Conservation (phyloP, 1,139 yeast species). For the Debaryomycetaceae sp. region DNA sequence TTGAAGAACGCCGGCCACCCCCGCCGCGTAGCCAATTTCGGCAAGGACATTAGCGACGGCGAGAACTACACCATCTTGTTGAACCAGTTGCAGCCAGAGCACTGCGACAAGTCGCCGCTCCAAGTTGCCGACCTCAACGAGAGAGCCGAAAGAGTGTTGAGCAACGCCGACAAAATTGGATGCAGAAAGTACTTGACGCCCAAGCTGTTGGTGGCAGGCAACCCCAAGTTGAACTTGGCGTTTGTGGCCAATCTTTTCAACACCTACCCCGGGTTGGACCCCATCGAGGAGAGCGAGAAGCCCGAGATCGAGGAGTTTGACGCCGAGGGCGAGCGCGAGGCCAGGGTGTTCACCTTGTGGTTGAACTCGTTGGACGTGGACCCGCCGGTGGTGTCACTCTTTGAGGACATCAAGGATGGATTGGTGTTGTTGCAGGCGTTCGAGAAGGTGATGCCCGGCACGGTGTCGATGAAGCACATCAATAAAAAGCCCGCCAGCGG, state of each 20-base stretch:
- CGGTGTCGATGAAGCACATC: conserved; percentile 74
- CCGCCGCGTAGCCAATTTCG: conserved; percentile 81
- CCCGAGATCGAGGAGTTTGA: conserved; percentile 92
- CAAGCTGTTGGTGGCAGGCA: conserved; percentile 88
- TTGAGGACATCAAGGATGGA: conserved; percentile 95
- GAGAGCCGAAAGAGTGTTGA: conserved; percentile 84
- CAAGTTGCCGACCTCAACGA: conserved; percentile 65
- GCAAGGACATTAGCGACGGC: conserved; percentile 88
- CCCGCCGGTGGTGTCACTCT: conserved; percentile 86
- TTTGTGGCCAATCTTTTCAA: conserved; percentile 96
- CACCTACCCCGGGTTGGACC: conserved; percentile 95
- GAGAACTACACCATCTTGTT: conserved; percentile 89
- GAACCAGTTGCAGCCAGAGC: conserved; percentile 81
- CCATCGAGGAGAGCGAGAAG: conserved; percentile 86
- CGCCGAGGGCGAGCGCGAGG: conserved; percentile 99
- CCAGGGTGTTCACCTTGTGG: conserved; percentile 97
- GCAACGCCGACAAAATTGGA: conserved; percentile 84
- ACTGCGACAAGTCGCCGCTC: conserved; percentile 78
- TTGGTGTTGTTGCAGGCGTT: conserved; percentile 84
- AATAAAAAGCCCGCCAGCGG: conserved; percentile 79
- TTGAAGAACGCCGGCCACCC: conserved; percentile 89
- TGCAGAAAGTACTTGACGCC: conserved; percentile 96
- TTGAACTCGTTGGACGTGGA: conserved; percentile 93
- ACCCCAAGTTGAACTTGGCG: conserved; percentile 92
- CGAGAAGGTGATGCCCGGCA: conserved; percentile 93